phyloP scores from a whole-genome alignment of 2,329 filamentous ascomycete genomes.

The Colletotrichum navitas region DNA sequence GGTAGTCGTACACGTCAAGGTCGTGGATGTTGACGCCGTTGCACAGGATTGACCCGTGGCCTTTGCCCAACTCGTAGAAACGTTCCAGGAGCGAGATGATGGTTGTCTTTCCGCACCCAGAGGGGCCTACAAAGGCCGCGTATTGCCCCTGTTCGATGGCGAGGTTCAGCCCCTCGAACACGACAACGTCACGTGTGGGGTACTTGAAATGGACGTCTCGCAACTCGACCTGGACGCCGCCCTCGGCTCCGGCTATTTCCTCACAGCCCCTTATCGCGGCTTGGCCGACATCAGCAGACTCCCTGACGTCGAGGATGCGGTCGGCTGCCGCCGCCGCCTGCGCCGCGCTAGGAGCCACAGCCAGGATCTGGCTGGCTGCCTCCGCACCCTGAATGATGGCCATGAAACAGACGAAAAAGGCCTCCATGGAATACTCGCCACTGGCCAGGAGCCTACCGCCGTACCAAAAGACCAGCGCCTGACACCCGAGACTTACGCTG shows the following conservation, averaged over 20 bases:
- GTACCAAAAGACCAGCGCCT: slow-evolving; percentile 71
- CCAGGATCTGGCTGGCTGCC: slow-evolving; percentile 74
- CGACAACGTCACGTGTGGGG: slow-evolving; percentile 43
- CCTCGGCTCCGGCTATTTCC: slow-evolving; percentile 38
- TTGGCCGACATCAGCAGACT: slow-evolving; percentile 54
- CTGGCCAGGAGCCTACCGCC: slow-evolving; percentile 45
- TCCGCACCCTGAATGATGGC: slow-evolving; percentile 77
- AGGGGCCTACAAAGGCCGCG: slow-evolving; percentile 59
- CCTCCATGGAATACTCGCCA: slow-evolving; percentile 52
- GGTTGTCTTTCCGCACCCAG: slow-evolving; percentile 65
- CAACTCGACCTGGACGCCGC: slow-evolving; percentile 43
- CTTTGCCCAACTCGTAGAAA: slow-evolving; percentile 64
- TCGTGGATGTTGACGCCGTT: slow-evolving; percentile 50
- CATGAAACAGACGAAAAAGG: slow-evolving; percentile 73
- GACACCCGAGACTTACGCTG: slow-evolving; percentile 51
- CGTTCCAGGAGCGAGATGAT: slow-evolving; percentile 66
- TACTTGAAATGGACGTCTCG: slow-evolving; percentile 45
- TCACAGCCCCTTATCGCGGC: slow-evolving; percentile 47
- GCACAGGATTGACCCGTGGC: slow-evolving; percentile 58
- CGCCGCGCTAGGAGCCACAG: slow-evolving; percentile 74
- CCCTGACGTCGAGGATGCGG: slow-evolving; percentile 68
- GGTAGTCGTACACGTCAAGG: slow-evolving; percentile 57
- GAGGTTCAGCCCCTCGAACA: slow-evolving; percentile 46
- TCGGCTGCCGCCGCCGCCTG: slow-evolving; percentile 71
- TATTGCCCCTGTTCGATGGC: slow-evolving; percentile 56